phyloP scores from a whole-genome alignment of 306 rosid genomes.

The Crataegus laevigata region DNA sequence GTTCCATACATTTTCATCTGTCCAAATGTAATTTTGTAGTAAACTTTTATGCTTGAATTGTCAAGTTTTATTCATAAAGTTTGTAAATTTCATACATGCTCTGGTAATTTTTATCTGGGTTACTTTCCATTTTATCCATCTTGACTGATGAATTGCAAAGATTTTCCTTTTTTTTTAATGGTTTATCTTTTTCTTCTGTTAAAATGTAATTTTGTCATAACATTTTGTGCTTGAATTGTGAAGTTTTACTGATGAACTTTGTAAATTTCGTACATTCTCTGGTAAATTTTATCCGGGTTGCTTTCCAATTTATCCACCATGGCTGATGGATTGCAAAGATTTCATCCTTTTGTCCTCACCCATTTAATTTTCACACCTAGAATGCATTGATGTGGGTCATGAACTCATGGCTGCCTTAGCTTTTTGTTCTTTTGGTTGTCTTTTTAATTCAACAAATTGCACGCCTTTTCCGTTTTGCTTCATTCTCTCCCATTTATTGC shows the following conservation, averaged over 20 bases:
- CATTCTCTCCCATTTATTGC: conserved; percentile 37
- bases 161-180: neutral
- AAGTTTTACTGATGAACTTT: neutral
- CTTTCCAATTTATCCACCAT: conserved; percentile 12
- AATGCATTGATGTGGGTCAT: conserved; percentile 50
- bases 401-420: neutral
- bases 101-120: neutral
- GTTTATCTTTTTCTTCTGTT: neutral
- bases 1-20: neutral
- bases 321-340: neutral
- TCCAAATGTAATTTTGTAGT: neutral
- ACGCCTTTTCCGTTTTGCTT: neutral
- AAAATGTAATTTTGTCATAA: neutral
- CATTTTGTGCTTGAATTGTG: neutral
- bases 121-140: conserved; percentile 10
- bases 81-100: conserved; percentile 7
- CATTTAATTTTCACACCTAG: conserved; percentile 47
- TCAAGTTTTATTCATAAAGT: neutral
- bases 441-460: conserved; percentile 23
- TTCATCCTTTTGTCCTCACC: conserved; percentile 24
- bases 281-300: neutral
- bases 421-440: conserved; percentile 16
- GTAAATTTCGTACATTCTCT: conserved; percentile 7
- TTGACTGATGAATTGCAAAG: neutral
- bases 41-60: neutral